Evolutionary conservation across 169 alveolate species (phyloP), one percentile per base, ranked within the genome.

Genomic region (Perkinsus olseni): DNA sequence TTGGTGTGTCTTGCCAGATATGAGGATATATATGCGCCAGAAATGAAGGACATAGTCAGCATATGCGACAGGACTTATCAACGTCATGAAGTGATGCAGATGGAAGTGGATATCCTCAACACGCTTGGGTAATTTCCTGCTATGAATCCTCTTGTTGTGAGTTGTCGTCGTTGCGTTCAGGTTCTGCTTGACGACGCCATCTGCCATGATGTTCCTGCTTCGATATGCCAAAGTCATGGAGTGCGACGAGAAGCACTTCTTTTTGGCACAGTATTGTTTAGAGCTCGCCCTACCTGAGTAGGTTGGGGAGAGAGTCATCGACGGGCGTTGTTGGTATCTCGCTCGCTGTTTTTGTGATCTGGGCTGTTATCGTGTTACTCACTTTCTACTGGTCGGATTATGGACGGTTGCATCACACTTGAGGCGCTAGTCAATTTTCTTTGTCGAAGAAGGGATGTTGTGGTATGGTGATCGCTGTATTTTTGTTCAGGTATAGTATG

Each of bases 21-120:
- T 62, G 93, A 91, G 93, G 93, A 91, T 28, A 39, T 91, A 28
- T 62, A 51, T 39, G 82, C 93, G 0, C 93, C 93, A 3, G 93
- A 91, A 36, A 51, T 91, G 39, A 51, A 51, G 36, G 93, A 91
- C 39, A 91, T 91, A 11, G 48, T 48, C 74, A 39, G 62, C 39
- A 91, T 91, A 20, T 39, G 48, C 74, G 93, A 91, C 74, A 91
- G 62, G 36, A 51, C 93, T 28, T 91, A 91, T 37, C 48, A 36
- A 21, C 74, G 93, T 28, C 74, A 91, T n/a, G 93, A 91, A 28
- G 62, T 91, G 48, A 48, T 91, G 40, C 39, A 91, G 6, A 91
- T 91, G 93, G 93, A 91, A 28, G 93, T 91, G 51, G 74, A 28
- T 13, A 37, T 91, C 24, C 93, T 91, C 39, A 91, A 91, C 74